Conservation (phyloP, 495 filamentous ascomycete species). For the Halenospora varia region DNA sequence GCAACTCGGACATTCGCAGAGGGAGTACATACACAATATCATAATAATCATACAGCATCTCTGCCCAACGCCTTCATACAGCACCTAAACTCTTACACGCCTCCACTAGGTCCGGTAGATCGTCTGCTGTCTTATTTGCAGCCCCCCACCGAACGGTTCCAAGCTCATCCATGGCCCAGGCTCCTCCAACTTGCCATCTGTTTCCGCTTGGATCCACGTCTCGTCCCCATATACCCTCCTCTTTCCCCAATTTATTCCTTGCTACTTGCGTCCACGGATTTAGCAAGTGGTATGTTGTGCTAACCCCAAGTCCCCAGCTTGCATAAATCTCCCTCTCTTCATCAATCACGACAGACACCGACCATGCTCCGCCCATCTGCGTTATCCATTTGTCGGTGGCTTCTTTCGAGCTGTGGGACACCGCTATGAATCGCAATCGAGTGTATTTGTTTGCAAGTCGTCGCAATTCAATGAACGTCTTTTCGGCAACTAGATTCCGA, state of each 20-base stretch:
- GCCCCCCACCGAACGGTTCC: constrained; percentile 45
- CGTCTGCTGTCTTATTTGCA: constrained; percentile 39
- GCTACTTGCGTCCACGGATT: constrained; percentile 41
- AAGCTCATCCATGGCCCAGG: constrained; percentile 46
- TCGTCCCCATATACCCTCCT: constrained; percentile 53
- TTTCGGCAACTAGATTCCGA: constrained; percentile 49
- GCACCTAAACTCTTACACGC: constrained; percentile 8
- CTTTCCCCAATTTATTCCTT: constrained; percentile 41
- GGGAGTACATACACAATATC: not conserved
- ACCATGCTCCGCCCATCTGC: constrained; percentile 46
- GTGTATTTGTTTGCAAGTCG: constrained; percentile 41
- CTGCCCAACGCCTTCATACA: too few species aligned
- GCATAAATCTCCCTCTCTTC: constrained; percentile 46
- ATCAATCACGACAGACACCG: constrained; percentile 51
- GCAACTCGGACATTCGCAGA: too few species aligned
- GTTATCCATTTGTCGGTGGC: constrained; percentile 53
- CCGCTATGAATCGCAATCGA: constrained; percentile 48
- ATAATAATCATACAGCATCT: not conserved
- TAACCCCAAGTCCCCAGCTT: constrained; percentile 51
- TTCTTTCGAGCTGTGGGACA: constrained; percentile 49
- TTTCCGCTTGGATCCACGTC: constrained; percentile 47
- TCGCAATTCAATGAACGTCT: constrained; percentile 49
- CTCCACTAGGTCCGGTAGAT: constrained; percentile 23
- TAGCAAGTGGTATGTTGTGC: constrained; percentile 49
- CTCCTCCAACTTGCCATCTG: constrained; percentile 53